Evolutionary conservation across 495 filamentous ascomycete genomes (phyloP), one percentile per base, ranked within the genome.

Genomic region (Apodospora peruviana): DNA sequence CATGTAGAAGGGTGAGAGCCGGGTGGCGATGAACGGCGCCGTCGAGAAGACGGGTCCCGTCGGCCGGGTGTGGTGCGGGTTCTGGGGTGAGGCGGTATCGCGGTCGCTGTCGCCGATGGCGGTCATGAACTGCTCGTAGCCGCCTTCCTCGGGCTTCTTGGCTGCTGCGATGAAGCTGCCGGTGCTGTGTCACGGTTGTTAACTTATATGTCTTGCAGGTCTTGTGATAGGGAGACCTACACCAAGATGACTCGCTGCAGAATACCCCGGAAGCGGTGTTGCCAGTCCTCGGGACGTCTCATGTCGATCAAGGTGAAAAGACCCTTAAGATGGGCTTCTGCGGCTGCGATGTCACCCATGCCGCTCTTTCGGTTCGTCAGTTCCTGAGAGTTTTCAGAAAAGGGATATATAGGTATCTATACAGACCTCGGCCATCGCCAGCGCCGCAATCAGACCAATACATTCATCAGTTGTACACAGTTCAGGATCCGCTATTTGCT

Each of bases 371-470:
- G 11, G 10, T 7, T 20, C 8, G 7, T 17, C 38, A 19, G 27
- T 10, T 7, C 22, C 3, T 25, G 2, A 10, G 40, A 21, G 10
- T 36, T 2, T 24, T 23, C 19, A n/a, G 14, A 20, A 41, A 44
- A 24, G 0, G 20, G 25, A 5, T 27, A n/a, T n/a, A n/a, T n/a
- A n/a, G n/a, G n/a, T n/a, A n/a, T n/a, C n/a, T n/a, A n/a, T n/a
- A n/a, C n/a, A n/a, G n/a, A 59, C 60, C 51, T 63, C 60, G n/a
- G 56, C 55, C 23, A 63, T 23, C 9, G 60, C 60, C 24, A 60
- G 40, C 1, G 49, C 54, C 0, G 52, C 55, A n/a, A 63, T 63
- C 5, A 56, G 23, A 20, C 40, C 48, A 25, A 60, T 24, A 43
- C 50, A 56, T 5, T 23, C 42, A 24, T 60, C 60, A 12, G 46